Evolutionary conservation across 1,284 basidiomycete species (phyloP).

Genomic region (Sporisorium scitamineum): DNA sequence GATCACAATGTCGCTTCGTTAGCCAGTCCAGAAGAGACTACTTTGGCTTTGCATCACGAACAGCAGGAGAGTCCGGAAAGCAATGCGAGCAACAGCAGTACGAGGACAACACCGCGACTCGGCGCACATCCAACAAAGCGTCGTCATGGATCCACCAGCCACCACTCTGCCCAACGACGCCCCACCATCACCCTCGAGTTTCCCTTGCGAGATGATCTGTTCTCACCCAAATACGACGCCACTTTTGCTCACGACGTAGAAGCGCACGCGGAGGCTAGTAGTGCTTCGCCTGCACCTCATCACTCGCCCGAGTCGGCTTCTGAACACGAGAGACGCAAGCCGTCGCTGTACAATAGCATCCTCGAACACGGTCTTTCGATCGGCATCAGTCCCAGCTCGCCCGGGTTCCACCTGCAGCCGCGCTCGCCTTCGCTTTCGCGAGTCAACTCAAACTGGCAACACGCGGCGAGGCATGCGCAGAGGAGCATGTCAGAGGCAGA

Average conservation of each 20-base stretch:
- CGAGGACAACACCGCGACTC: constrained; percentile 9
- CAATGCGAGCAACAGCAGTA: constrained; percentile 3
- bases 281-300: background rate
- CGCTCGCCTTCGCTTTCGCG: constrained; percentile 34
- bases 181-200: constrained; percentile 56
- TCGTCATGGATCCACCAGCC: constrained; percentile 9
- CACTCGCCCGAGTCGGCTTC: constrained; percentile 22
- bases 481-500: constrained; percentile 44
- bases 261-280: constrained; percentile 1
- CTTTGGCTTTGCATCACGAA: constrained; percentile 25
- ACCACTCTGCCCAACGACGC: constrained; percentile 16
- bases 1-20: constrained; percentile 32
- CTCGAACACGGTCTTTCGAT: constrained; percentile 64
- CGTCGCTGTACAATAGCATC: constrained; percentile 52
- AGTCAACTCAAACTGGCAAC: constrained; percentile 18
- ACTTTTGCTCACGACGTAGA: constrained; percentile 11
- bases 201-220: constrained; percentile 36
- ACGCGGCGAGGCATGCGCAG: constrained; percentile 16
- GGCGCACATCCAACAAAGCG: constrained; percentile 17
- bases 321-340: constrained; percentile 16
- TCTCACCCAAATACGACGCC: constrained; percentile 26
- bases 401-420: constrained; percentile 64
- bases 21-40: constrained; percentile 26
- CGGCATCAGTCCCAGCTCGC: constrained; percentile 64
- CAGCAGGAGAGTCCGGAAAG: background rate